Conservation (phyloP, 2,329 filamentous ascomycete species). For the Fragosphaeria purpurea region DNA sequence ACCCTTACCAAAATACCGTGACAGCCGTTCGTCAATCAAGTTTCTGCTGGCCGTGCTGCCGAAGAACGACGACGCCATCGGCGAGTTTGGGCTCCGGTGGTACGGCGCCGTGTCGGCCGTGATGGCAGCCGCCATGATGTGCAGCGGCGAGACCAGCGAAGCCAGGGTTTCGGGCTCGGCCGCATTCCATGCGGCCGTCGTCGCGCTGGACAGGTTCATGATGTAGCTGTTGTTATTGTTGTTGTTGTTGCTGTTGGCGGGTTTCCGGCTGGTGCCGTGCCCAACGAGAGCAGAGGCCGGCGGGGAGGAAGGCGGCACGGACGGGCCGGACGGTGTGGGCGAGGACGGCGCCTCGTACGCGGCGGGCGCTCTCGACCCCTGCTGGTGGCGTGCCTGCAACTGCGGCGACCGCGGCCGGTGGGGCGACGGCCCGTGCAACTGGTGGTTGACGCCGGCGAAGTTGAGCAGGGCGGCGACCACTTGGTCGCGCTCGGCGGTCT, state of each 20-base stretch:
- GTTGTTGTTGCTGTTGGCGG: not conserved
- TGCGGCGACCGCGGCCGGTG: not conserved
- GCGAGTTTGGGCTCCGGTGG: slow-evolving; percentile 8
- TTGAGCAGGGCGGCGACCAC: slow-evolving; percentile 13
- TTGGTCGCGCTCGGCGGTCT: slow-evolving; percentile 16
- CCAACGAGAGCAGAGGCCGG: too few relatives aligned
- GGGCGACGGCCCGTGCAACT: not conserved
- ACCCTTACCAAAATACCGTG: slow-evolving; percentile 12
- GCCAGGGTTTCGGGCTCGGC: slow-evolving; percentile 11
- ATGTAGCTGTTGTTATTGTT: not conserved
- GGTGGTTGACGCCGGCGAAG: slow-evolving; percentile 10
- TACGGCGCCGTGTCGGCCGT: slow-evolving; percentile 11
- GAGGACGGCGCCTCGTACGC: not conserved
- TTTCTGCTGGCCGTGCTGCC: slow-evolving; percentile 2
- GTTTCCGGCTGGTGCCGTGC: too few relatives aligned
- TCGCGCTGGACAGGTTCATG: not conserved
- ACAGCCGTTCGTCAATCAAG: slow-evolving; percentile 11
- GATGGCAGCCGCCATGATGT: slow-evolving; percentile 16
- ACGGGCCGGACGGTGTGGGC: not conserved
- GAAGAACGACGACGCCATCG: slow-evolving; percentile 4
- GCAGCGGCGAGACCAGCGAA: slow-evolving; percentile 13
- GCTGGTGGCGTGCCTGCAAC: not conserved
- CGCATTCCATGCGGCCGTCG: not conserved
- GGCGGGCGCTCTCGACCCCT: not conserved
- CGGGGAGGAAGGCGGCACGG: not conserved